Evolutionary conservation across 305 asterid genomes (phyloP).

Genomic region (Solanum hybrid): DNA sequence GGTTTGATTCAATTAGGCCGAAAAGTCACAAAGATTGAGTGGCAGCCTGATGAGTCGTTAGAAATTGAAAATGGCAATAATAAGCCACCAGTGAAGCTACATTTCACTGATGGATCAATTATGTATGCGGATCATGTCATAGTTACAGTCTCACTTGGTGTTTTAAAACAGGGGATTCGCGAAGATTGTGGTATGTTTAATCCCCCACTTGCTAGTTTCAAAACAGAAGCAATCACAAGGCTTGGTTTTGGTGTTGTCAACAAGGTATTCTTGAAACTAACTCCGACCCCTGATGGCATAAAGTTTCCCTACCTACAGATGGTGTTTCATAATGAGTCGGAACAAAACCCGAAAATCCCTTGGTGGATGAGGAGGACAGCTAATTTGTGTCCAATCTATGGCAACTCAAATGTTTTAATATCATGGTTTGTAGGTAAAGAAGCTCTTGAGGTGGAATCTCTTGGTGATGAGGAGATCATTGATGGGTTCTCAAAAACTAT

Average conservation of each 20-base stretch:
- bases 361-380: conserved; percentile 74
- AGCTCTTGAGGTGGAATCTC: conserved; percentile 59
- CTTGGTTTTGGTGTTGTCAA: conserved; percentile 81
- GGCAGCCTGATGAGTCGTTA: conserved; percentile 27
- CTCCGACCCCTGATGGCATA: conserved; percentile 4
- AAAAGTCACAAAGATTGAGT: conserved; percentile 51
- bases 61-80: conserved; percentile 9
- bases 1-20: conserved; percentile 49
- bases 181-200: conserved; percentile 35
- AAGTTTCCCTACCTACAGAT: conserved; percentile 56
- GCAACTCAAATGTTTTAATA: conserved; percentile 40
- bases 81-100: conserved; percentile 48
- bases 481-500: conserved; percentile 54
- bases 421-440: conserved; percentile 87
- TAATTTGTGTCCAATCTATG: conserved; percentile 49
- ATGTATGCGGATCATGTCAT: conserved; percentile 74
- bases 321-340: conserved; percentile 47
- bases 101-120: conserved; percentile 53
- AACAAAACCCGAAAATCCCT: conserved; percentile 47
- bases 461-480: conserved; percentile 46
- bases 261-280: conserved; percentile 60
- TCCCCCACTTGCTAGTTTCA: conserved; percentile 54
- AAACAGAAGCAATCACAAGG: conserved; percentile 49
- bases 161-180: conserved; percentile 45
- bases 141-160: conserved; percentile 76